Evolutionary conservation across 192 early-diverging fungal genomes (phyloP).

Genomic region (Coemansia sp.): DNA sequence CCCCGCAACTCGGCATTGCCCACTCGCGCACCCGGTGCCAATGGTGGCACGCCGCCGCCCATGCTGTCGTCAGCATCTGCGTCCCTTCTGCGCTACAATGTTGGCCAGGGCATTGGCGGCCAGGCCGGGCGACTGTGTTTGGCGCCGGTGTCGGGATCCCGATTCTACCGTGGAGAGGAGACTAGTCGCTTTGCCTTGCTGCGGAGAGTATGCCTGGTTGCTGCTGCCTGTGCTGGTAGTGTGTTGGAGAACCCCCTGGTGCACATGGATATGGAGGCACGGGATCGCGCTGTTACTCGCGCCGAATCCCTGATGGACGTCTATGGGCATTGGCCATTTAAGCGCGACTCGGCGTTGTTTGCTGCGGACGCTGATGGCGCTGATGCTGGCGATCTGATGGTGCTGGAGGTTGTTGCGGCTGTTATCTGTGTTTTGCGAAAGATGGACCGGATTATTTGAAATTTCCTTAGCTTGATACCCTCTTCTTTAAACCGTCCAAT

Average conservation of each 20-base stretch:
- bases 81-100: conserved; percentile 3
- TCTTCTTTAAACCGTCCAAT: background rate
- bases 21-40: conserved; percentile 54
- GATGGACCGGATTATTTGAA: conserved; percentile 78
- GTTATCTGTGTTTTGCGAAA: conserved; percentile 86
- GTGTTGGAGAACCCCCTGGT: conserved; percentile 95
- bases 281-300: conserved; percentile 83
- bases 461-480: background rate
- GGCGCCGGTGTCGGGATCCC: conserved; percentile 24
- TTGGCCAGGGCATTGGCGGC: conserved; percentile 45
- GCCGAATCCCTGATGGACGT: conserved; percentile 91
- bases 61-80: background rate
- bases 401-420: conserved; percentile 68
- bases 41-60: conserved; percentile 23
- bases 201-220: conserved; percentile 85
- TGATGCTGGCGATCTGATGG: conserved; percentile 55
- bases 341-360: conserved; percentile 57
- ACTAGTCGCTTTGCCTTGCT: conserved; percentile 56
- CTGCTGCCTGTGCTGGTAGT: conserved; percentile 94
- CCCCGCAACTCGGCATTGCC: conserved; percentile 61
- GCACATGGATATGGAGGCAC: conserved; percentile 76
- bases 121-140: conserved; percentile 28
- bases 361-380: conserved; percentile 56
- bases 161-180: conserved; percentile 39
- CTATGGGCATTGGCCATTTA: conserved; percentile 74